A percentile compares a stretch with the other conserved stretches of the same genome.
phyloP scores from a whole-genome alignment of 345 rosid genomes.

The Mercurialis annua region DNA sequence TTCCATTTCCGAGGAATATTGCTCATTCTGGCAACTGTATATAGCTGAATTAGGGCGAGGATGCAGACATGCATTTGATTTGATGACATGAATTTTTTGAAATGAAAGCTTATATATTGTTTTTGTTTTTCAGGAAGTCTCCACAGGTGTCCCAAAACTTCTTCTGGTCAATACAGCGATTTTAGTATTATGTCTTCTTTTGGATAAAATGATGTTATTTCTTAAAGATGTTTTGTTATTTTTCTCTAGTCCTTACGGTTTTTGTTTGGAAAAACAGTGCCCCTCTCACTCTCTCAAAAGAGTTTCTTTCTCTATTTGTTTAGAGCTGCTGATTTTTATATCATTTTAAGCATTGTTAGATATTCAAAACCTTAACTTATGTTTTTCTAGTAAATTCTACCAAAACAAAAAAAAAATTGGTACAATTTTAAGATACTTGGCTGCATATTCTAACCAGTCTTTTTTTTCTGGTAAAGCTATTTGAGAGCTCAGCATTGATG shows the following conservation, averaged over 20 bases:
- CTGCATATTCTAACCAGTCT: conserved; percentile 37
- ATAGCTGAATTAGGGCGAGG: no score
- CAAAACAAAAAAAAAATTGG: neutral
- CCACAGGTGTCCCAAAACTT: conserved; percentile 70
- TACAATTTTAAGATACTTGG: conserved; percentile 6
- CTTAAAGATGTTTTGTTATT: conserved; percentile 8
- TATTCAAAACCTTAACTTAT: no score
- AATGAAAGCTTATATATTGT: neutral
- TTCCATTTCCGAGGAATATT: no score
- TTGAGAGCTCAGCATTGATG: conserved; percentile 99
- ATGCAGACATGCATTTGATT: no score
- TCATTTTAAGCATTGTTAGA: neutral
- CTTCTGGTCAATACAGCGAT: conserved; percentile 76
- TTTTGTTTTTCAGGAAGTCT: conserved; percentile 58
- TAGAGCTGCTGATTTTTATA: neutral
- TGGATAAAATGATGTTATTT: neutral
- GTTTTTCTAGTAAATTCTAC: no score
- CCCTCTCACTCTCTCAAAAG: neutral
- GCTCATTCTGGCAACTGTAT: no score
- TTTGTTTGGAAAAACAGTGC: neutral
- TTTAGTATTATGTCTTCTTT: conserved; percentile 84
- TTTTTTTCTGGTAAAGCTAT: conserved; percentile 53
- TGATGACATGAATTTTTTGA: neutral
- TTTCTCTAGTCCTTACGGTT: conserved; percentile 3
- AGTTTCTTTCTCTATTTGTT: neutral